Evolutionary conservation across 2,329 filamentous ascomycete genomes (phyloP).

Genomic region (Fragosphaeria purpurea): DNA sequence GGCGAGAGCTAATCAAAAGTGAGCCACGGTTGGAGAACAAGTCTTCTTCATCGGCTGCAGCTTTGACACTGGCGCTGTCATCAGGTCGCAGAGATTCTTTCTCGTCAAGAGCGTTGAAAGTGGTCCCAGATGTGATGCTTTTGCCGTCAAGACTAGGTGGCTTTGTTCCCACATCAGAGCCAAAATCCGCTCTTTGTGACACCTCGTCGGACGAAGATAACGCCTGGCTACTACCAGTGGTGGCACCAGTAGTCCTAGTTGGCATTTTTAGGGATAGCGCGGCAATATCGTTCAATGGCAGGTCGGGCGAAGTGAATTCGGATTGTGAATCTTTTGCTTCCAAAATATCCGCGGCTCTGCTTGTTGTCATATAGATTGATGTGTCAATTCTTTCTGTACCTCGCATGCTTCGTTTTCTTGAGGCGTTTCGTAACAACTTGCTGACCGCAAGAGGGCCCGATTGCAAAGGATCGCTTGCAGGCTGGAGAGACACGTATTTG

Average conservation of each 20-base stretch:
- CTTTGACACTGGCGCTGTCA: constrained; percentile 88
- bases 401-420: no score
- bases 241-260: neutral
- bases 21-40: constrained; percentile 68
- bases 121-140: constrained; percentile 87
- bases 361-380: no score
- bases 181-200: constrained; percentile 51
- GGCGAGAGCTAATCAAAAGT: constrained; percentile 62
- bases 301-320: no score
- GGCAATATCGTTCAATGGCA: neutral
- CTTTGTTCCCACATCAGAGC: constrained; percentile 61
- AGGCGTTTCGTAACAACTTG: no score
- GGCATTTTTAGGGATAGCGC: neutral
- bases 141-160: constrained; percentile 87
- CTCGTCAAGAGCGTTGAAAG: constrained; percentile 82
- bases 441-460: no score
- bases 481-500: no score
- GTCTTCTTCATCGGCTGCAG: constrained; percentile 81
- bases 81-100: constrained; percentile 92
- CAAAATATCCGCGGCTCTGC: no score
- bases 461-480: constrained; percentile 25
- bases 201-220: constrained; percentile 42
- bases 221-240: constrained; percentile 28
- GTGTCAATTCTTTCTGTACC: no score
- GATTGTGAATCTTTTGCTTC: no score